These are phyloP conservation scores for Monosporascus ibericus DNA, from an alignment of 2,329 filamentous ascomycete species.

Conservation along the genomic window DNA sequence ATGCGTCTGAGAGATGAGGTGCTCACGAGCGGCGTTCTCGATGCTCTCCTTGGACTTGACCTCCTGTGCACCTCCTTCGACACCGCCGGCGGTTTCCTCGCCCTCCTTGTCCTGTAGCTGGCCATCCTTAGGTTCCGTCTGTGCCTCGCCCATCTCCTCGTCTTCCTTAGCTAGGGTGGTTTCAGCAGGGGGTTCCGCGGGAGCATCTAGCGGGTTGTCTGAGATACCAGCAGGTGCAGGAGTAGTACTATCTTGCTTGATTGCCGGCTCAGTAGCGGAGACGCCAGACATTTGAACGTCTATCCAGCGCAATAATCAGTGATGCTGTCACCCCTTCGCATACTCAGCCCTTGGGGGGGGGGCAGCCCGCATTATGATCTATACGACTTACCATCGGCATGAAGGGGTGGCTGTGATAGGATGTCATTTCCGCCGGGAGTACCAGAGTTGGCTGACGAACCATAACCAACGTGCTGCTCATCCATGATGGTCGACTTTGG, in stretches of 20 bases:
- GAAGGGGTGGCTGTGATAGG: conserved; percentile 48
- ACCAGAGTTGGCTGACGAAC: conserved; percentile 49
- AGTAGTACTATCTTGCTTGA: conserved; percentile 57
- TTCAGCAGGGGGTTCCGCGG: conserved; percentile 57
- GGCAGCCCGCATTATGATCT: conserved; percentile 1
- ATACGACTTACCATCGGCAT: conserved; percentile 40
- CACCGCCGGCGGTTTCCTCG: conserved; percentile 38
- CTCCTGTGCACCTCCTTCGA: conserved; percentile 46
- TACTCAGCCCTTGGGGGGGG: background rate
- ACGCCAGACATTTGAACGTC: conserved; percentile 61
- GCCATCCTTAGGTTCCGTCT: conserved; percentile 43
- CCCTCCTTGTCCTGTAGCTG: conserved; percentile 35
- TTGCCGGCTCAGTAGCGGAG: conserved; percentile 37
- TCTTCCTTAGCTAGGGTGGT: conserved; percentile 59
- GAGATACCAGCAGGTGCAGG: conserved; percentile 45
- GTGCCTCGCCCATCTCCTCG: conserved; percentile 72
- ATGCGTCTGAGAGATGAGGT: conserved; percentile 89
- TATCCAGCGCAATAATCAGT: conserved; percentile 25
- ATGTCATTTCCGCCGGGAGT: conserved; percentile 53
- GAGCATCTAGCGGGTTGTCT: conserved; percentile 65
- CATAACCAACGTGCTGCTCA: conserved; percentile 49
- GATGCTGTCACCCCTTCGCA: background rate
- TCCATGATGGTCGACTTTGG: conserved; percentile 43
- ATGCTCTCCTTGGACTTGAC: conserved; percentile 72
- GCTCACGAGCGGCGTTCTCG: conserved; percentile 82